A percentile compares a stretch with the other conserved stretches of the same genome.
Evolutionary conservation across 176 grass and related monocot species (phyloP).

Genomic region (Oryza coarctata): DNA sequence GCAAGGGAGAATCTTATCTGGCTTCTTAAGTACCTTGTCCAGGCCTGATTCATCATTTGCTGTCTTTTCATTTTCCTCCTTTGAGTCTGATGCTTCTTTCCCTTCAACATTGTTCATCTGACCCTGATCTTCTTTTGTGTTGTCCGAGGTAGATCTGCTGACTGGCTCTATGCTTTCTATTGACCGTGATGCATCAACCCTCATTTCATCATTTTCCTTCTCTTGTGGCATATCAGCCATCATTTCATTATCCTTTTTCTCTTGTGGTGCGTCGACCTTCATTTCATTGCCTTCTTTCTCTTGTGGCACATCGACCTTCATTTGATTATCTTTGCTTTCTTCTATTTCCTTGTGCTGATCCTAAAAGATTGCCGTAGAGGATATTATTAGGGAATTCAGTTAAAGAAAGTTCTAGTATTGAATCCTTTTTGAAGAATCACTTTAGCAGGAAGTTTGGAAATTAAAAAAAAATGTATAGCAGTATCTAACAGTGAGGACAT

Average conservation of each 20-base stretch:
- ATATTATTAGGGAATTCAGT: slow-evolving; percentile 2
- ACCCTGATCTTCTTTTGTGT: slow-evolving; percentile 28
- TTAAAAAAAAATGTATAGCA: background rate
- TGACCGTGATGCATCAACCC: slow-evolving; percentile 20
- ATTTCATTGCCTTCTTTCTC: slow-evolving; percentile 28
- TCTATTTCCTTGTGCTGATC: slow-evolving; percentile 35
- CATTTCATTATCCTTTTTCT: slow-evolving; percentile 33
- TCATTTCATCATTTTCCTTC: slow-evolving; percentile 34
- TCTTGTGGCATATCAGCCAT: slow-evolving; percentile 23
- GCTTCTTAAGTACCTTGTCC: slow-evolving; percentile 76
- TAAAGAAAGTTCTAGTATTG: background rate
- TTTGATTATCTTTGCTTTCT: slow-evolving; percentile 12
- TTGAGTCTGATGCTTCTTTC: slow-evolving; percentile 43
- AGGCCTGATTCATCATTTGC: slow-evolving; percentile 49
- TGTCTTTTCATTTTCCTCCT: slow-evolving; percentile 40
- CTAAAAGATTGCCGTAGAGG: slow-evolving; percentile 30
- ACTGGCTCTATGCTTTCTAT: slow-evolving; percentile 25
- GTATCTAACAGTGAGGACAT: slow-evolving; percentile 1
- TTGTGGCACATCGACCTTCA: slow-evolving; percentile 6
- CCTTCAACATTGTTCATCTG: slow-evolving; percentile 35
- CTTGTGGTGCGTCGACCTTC: slow-evolving; percentile 32
- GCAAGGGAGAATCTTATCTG: slow-evolving; percentile 78
- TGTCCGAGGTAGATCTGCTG: slow-evolving; percentile 31
- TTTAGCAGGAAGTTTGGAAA: background rate
- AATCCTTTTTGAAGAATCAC: background rate